These are phyloP conservation scores for Penicillium angulare DNA, from an alignment of 495 filamentous ascomycete species.

Conservation along the genomic window DNA sequence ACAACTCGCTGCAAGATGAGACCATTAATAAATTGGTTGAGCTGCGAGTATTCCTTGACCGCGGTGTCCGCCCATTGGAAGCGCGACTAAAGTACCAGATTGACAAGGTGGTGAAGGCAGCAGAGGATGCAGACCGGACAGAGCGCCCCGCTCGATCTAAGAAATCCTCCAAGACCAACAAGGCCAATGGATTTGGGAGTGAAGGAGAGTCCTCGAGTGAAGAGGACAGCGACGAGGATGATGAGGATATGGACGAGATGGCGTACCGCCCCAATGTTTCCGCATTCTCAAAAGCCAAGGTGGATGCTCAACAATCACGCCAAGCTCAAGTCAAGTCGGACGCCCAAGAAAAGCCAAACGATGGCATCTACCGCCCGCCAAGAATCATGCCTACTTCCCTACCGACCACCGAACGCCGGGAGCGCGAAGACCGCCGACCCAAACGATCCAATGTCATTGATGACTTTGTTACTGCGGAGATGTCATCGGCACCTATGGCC, in stretches of 20 bases:
- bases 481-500: conserved; percentile 72
- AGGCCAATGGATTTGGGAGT: conserved; percentile 16
- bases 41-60: conserved; percentile 82
- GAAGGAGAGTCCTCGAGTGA: conserved; percentile 31
- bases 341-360: conserved; percentile 28
- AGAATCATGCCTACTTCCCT: conserved; percentile 73
- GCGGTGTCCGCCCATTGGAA: conserved; percentile 87
- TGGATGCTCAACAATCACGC: conserved; percentile 26
- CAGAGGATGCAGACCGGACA: conserved; percentile 65
- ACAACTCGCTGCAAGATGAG: conserved; percentile 47
- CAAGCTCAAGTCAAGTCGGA: conserved; percentile 18
- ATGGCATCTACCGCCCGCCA: conserved; percentile 79
- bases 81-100: conserved; percentile 81
- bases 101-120: conserved; percentile 84
- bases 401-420: conserved; percentile 58
- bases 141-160: conserved; percentile 24
- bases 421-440: conserved; percentile 44
- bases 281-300: conserved; percentile 49
- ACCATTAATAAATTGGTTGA: conserved; percentile 82
- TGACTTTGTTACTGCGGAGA: conserved; percentile 78
- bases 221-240: conserved; percentile 40
- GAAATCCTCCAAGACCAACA: conserved; percentile 27
- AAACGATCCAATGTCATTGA: conserved; percentile 76
- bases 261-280: conserved; percentile 65
- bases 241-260: conserved; percentile 58